These are phyloP conservation scores for Penicillium capsulatum DNA, from an alignment of 2,329 filamentous ascomycete genomes.

Conservation along the genomic window DNA sequence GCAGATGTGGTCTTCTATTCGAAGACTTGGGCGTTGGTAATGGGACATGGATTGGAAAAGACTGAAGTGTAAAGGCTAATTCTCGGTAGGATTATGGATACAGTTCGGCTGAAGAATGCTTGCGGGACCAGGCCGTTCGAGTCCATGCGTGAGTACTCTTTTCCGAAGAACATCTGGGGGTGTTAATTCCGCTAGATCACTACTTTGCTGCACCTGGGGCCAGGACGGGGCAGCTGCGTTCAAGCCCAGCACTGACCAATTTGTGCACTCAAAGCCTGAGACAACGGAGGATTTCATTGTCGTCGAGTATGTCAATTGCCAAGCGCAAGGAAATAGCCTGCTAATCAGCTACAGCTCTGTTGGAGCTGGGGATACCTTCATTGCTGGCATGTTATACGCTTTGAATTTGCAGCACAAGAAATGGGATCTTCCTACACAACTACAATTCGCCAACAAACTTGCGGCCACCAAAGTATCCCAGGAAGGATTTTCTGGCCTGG, in stretches of 20 bases:
- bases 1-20: conserved; percentile 74
- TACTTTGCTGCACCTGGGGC: conserved; percentile 59
- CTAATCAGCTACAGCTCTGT: conserved; percentile 52
- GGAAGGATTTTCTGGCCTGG: conserved; percentile 60
- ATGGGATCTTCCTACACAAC: conserved; percentile 49
- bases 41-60: too few relatives aligned
- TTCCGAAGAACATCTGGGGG: background rate
- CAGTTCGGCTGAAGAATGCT: conserved; percentile 49
- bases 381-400: conserved; percentile 65
- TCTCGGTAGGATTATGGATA: conserved; percentile 35
- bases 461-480: conserved; percentile 64
- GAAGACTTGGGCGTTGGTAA: conserved; percentile 63
- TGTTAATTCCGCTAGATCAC: conserved; percentile 32
- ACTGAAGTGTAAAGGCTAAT: background rate
- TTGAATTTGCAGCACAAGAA: conserved; percentile 49
- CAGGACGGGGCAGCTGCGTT: conserved; percentile 50
- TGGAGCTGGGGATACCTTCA: conserved; percentile 72
- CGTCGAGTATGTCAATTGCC: conserved; percentile 53
- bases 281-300: conserved; percentile 41
- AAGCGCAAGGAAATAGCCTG: too few relatives aligned
- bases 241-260: conserved; percentile 31
- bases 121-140: conserved; percentile 44
- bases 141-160: conserved; percentile 44
- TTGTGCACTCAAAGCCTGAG: conserved; percentile 46
- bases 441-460: conserved; percentile 61